Evolutionary conservation across 495 filamentous ascomycete genomes (phyloP).

Genomic region (Penicillium pulvis): DNA sequence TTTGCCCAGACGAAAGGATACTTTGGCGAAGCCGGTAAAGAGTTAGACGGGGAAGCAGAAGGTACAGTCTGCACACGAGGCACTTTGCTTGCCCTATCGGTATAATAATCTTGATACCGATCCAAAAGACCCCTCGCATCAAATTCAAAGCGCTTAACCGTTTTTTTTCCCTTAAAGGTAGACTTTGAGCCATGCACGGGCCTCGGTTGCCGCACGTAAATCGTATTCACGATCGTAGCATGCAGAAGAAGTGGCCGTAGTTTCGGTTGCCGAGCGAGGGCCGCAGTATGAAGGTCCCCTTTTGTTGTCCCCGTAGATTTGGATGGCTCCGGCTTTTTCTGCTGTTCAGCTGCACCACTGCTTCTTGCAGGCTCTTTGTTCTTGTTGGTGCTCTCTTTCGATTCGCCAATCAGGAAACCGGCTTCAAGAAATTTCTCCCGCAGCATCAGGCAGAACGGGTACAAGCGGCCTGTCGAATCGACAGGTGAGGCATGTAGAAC

Average conservation of each 20-base stretch:
- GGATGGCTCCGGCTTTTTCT: neutral
- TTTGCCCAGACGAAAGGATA: constrained; percentile 60
- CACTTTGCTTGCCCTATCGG: constrained; percentile 29
- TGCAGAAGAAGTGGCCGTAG: constrained; percentile 72
- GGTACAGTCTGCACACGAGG: constrained; percentile 9
- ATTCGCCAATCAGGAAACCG: constrained; percentile 61
- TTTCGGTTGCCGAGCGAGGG: constrained; percentile 26
- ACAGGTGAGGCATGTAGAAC: constrained; percentile 58
- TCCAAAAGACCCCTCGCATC: constrained; percentile 40
- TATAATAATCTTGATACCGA: constrained; percentile 37
- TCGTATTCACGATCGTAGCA: constrained; percentile 85
- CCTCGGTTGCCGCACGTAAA: constrained; percentile 61
- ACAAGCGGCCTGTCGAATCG: constrained; percentile 58
- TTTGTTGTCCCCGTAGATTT: neutral
- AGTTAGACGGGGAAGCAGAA: neutral
- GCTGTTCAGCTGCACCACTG: neutral
- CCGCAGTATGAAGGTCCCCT: constrained; percentile 11
- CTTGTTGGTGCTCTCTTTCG: constrained; percentile 1
- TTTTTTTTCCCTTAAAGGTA: constrained; percentile 31
- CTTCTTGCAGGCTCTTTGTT: neutral
- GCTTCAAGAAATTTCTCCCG: constrained; percentile 61
- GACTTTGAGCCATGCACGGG: constrained; percentile 19
- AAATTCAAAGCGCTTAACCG: constrained; percentile 32
- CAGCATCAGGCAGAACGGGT: constrained; percentile 64
- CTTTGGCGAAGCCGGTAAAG: neutral